Evolutionary conservation across 352 stramenopile genomes (phyloP), one percentile per base, ranked within the genome.

Genomic region (Phytophthora pseudosyringae): DNA sequence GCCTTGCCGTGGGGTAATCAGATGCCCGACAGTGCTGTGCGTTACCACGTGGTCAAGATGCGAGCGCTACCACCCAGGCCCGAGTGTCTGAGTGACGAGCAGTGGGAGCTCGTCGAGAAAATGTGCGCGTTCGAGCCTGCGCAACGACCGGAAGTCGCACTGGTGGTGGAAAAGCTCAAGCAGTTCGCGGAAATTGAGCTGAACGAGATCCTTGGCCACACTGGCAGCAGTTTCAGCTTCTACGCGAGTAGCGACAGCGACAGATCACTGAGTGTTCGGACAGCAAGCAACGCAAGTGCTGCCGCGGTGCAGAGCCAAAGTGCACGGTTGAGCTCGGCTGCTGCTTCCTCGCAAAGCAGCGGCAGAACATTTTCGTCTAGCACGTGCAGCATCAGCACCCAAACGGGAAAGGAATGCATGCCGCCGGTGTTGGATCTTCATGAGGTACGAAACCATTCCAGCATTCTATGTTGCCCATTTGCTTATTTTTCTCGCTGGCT

Each of bases 91-190:
- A 69, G 12, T 9, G 62, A 71, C 12, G 54, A 69, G n/a, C 62
- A 75, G 28, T 75, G 67, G 62, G 28, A 56, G 8, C 39, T 75
- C 10, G 46, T 75, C 10, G 16, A 60, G 29, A 58, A 52, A 1
- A 67, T 75, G 50, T 75, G 67, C 12, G 54, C 60, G 4, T 60
- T 60, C 29, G 59, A 69, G 11, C 41, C 66, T 4, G 39, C 28
- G 5, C 40, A 63, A n/a, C 54, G 66, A 28, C 58, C 65, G 15
- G 28, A 47, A n/a, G 57, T 67, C 16, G n/a, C 43, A 45, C 41
- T 38, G 18, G 59, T 67, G 41, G 39, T 54, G 16, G 49, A 67
- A 39, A 67, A 60, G 5, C 59, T 67, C 11, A 67, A 61, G 16
- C 48, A 67, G 31, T 67, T 67, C 21, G 21, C 21, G 21, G 21